Percentiles rank a stretch among this genome's conserved stretches.
These are phyloP conservation scores for Eutrema japonicum DNA, from an alignment of 345 rosid species.

Conservation along the genomic window DNA sequence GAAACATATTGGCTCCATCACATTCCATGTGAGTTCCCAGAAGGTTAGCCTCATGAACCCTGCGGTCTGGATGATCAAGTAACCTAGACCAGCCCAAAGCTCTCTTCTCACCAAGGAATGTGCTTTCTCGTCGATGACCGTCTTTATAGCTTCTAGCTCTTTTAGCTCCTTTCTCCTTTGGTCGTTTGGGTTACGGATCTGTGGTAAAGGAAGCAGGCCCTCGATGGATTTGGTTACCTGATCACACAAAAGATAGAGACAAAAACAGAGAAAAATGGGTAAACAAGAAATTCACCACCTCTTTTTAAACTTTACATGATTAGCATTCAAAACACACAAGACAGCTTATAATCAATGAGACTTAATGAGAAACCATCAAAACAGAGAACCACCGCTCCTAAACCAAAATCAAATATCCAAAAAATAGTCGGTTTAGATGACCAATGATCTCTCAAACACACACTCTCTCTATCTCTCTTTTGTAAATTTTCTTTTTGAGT, in stretches of 20 bases:
- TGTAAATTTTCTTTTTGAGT: not conserved
- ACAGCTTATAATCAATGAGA: not conserved
- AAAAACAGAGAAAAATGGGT: slow-evolving; percentile 26
- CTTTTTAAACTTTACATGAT: not conserved
- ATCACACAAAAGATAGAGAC: slow-evolving; percentile 34
- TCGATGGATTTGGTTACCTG: slow-evolving; percentile 79
- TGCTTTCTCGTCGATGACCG: slow-evolving; percentile 59
- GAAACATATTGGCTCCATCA: slow-evolving; percentile 99
- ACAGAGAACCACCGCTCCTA: slow-evolving; percentile 11
- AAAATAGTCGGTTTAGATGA: not conserved
- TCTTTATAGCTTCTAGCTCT: slow-evolving; percentile 61
- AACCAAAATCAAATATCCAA: slow-evolving; percentile 4
- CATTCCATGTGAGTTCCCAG: slow-evolving; percentile 99
- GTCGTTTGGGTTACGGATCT: slow-evolving; percentile 47
- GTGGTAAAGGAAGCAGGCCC: slow-evolving; percentile 67
- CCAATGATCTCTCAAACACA: not conserved
- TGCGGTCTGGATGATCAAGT: slow-evolving; percentile 71
- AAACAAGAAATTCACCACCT: slow-evolving; percentile 14
- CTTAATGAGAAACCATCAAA: slow-evolving; percentile 14
- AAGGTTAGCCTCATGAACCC: slow-evolving; percentile 96
- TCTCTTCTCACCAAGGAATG: slow-evolving; percentile 62
- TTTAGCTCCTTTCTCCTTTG: slow-evolving; percentile 69
- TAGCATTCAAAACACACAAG: slow-evolving; percentile 28
- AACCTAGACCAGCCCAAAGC: slow-evolving; percentile 76
- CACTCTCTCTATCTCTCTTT: not conserved